Conservation (phyloP, 1,284 basidiomycete genomes). For the Ustilago xerochloae region DNA sequence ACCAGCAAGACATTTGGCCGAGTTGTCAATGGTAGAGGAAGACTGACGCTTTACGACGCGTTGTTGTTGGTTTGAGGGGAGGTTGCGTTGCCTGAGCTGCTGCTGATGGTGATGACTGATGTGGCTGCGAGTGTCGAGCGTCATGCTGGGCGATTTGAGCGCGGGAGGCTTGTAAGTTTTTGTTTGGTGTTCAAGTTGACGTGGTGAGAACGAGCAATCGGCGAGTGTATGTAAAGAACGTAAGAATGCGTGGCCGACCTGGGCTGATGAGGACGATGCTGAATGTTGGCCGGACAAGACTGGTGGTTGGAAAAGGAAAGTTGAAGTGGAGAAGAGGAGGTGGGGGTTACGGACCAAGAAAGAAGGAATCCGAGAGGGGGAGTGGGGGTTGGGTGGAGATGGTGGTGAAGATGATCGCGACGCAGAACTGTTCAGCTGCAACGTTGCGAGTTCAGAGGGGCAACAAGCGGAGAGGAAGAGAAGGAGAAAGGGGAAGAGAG, state of each 20-base stretch:
- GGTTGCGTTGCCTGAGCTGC: conserved; percentile 42
- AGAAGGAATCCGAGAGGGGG: conserved; percentile 11
- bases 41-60: conserved; percentile 44
- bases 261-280: conserved; percentile 15
- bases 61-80: conserved; percentile 19
- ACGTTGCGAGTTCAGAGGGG: too few species aligned
- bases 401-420: conserved; percentile 17
- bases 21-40: conserved; percentile 45
- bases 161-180: background rate
- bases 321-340: conserved; percentile 3
- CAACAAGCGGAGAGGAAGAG: background rate
- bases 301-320: background rate
- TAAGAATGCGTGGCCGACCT: conserved; percentile 20
- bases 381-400: conserved; percentile 2
- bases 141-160: conserved; percentile 32
- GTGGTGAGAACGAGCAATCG: too few species aligned
- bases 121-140: conserved; percentile 36
- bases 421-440: too few species aligned
- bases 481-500: conserved; percentile 3
- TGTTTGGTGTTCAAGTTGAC: conserved; percentile 4
- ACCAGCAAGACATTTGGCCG: conserved; percentile 51
- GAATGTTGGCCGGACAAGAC: background rate
- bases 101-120: conserved; percentile 41
- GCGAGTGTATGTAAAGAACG: conserved; percentile 20
- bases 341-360: background rate